Conservation (phyloP, 2,329 filamentous ascomycete genomes). For the Ophiostoma novo-ulmi region DNA sequence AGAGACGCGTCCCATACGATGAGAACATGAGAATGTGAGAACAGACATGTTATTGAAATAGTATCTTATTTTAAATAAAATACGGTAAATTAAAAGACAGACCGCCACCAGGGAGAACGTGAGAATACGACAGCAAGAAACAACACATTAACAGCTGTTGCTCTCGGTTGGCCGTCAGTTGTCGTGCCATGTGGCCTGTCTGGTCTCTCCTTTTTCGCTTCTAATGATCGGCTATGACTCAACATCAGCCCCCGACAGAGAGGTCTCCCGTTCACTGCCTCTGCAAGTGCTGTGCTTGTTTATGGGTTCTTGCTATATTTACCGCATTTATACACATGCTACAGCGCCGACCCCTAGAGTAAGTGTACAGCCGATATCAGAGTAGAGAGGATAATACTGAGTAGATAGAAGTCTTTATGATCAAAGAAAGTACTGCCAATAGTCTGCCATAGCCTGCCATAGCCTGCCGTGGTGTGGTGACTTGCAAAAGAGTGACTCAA, state of each 20-base stretch:
- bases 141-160: too few relatives aligned
- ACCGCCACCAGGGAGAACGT: too few relatives aligned
- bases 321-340: background rate
- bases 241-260: background rate
- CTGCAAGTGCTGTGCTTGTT: background rate
- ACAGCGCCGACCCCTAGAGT: too few relatives aligned
- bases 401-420: background rate
- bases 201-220: background rate
- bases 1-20: background rate
- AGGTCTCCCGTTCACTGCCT: conserved; percentile 2
- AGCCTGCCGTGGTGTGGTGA: background rate
- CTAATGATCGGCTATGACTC: background rate
- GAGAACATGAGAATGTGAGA: too few relatives aligned
- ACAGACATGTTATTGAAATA: too few relatives aligned
- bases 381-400: too few relatives aligned
- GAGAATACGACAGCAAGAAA: too few relatives aligned
- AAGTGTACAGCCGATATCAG: too few relatives aligned
- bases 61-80: too few relatives aligned
- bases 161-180: background rate
- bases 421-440: background rate
- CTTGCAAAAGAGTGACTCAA: background rate
- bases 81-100: too few relatives aligned
- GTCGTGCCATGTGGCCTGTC: background rate
- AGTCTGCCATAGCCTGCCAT: background rate
- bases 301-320: background rate